Evolutionary conservation across 345 rosid genomes (phyloP).

Genomic region (Crucihimalaya himalaica): DNA sequence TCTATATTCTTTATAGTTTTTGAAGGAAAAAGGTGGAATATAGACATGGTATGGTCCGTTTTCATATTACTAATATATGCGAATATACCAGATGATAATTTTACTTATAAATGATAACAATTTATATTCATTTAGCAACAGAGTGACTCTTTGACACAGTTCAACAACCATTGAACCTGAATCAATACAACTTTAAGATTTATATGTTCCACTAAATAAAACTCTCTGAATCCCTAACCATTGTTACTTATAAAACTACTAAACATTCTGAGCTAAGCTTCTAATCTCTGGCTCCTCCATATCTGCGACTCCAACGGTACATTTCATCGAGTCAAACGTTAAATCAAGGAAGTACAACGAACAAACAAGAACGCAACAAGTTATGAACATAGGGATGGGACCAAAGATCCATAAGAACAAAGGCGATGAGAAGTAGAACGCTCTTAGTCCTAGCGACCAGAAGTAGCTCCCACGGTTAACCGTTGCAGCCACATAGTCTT

Average conservation of each 20-base stretch:
- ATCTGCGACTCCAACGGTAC: slow-evolving; percentile 42
- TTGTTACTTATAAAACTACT: background rate
- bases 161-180: slow-evolving; percentile 43
- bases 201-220: background rate
- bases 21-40: background rate
- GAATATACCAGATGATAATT: background rate
- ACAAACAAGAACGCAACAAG: slow-evolving; percentile 59
- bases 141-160: slow-evolving; percentile 20
- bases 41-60: background rate
- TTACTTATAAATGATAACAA: background rate
- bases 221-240: slow-evolving; percentile 8
- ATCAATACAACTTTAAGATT: slow-evolving; percentile 17
- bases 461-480: slow-evolving; percentile 84
- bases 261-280: slow-evolving; percentile 37
- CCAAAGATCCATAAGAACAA: slow-evolving; percentile 90
- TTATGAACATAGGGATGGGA: slow-evolving; percentile 69
- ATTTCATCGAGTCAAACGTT: slow-evolving; percentile 51
- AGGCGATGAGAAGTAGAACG: slow-evolving; percentile 89
- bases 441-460: slow-evolving; percentile 88
- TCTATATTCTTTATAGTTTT: background rate
- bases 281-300: slow-evolving; percentile 33
- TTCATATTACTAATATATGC: background rate
- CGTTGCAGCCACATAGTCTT: slow-evolving; percentile 64
- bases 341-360: slow-evolving; percentile 70
- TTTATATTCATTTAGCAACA: slow-evolving; percentile 23